Evolutionary conservation across 2,329 filamentous ascomycete genomes (phyloP).

Genomic region (Trichoderma lentiforme): DNA sequence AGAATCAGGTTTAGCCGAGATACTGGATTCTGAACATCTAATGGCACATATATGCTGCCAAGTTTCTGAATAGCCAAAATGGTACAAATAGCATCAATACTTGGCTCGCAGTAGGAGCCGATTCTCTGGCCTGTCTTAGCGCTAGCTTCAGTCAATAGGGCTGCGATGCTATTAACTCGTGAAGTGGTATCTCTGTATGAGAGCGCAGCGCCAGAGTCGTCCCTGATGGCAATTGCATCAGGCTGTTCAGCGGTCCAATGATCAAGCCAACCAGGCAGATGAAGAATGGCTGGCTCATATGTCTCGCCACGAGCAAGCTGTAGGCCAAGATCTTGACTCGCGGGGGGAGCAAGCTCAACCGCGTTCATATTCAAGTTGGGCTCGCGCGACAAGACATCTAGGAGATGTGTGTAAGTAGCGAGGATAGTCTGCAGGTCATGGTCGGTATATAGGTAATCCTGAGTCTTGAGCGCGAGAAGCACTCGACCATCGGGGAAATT

Average conservation of each 20-base stretch:
- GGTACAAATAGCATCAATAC: conserved; percentile 32
- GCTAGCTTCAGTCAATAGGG: background rate
- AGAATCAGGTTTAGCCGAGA: background rate
- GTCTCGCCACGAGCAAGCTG: background rate
- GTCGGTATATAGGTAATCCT: background rate
- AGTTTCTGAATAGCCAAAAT: conserved; percentile 40
- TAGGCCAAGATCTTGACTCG: background rate
- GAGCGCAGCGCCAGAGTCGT: background rate
- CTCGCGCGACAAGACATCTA: conserved; percentile 2
- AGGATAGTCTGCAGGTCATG: background rate
- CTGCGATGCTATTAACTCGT: background rate
- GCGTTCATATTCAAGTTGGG: background rate
- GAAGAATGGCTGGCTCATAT: background rate
- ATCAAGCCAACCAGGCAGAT: background rate
- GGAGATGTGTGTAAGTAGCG: conserved; percentile 16
- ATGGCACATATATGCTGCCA: conserved; percentile 39
- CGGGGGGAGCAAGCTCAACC: background rate
- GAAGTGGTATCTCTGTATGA: background rate
- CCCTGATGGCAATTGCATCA: background rate
- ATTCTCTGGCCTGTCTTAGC: background rate
- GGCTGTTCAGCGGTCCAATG: background rate
- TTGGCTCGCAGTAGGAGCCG: conserved; percentile 27
- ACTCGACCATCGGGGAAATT: conserved; percentile 15
- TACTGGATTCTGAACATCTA: conserved; percentile 33
- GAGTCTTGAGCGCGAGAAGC: background rate